A percentile compares a stretch with the other conserved stretches of the same genome.
phyloP scores from a whole-genome alignment of 164 flowering plant genomes.

The Akebia trifoliata region DNA sequence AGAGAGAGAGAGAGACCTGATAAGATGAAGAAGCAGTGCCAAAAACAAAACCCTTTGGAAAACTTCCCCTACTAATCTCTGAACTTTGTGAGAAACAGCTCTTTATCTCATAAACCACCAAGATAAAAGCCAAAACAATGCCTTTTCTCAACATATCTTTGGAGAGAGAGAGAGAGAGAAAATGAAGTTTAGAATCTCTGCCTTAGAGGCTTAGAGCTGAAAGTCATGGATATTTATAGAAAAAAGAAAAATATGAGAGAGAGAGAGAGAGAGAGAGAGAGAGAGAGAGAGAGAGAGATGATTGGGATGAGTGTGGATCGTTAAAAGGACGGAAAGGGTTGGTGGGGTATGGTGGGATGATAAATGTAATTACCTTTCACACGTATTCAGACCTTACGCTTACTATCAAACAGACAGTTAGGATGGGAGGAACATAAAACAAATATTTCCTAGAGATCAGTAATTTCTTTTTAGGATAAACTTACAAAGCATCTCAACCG shows the following conservation, averaged over 20 bases:
- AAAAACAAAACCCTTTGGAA: constrained; percentile 42
- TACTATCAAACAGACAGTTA: too few species aligned
- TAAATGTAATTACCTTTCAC: neutral
- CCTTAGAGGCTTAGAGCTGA: too few species aligned
- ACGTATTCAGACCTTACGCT: too few species aligned
- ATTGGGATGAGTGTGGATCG: too few species aligned
- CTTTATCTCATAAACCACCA: constrained; percentile 25
- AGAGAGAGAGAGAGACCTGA: constrained; percentile 19
- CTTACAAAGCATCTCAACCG: too few species aligned
- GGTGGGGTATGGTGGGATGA: too few species aligned
- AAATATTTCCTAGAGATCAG: too few species aligned
- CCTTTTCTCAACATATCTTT: constrained; percentile 17
- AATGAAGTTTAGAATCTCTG: neutral
- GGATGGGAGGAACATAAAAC: too few species aligned
- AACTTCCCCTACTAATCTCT: constrained; percentile 26
- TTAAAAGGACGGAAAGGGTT: too few species aligned
- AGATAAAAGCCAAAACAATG: constrained; percentile 15
- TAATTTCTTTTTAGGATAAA: too few species aligned
- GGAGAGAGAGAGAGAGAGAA: neutral
- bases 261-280: neutral
- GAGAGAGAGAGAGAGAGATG: neutral
- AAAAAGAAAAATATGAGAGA: neutral
- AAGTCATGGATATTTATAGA: neutral
- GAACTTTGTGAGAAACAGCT: constrained; percentile 16
- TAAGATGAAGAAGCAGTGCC: constrained; percentile 44